phyloP scores from a whole-genome alignment of 2,329 filamentous ascomycete genomes.

The Neonectria neomacrospora region DNA sequence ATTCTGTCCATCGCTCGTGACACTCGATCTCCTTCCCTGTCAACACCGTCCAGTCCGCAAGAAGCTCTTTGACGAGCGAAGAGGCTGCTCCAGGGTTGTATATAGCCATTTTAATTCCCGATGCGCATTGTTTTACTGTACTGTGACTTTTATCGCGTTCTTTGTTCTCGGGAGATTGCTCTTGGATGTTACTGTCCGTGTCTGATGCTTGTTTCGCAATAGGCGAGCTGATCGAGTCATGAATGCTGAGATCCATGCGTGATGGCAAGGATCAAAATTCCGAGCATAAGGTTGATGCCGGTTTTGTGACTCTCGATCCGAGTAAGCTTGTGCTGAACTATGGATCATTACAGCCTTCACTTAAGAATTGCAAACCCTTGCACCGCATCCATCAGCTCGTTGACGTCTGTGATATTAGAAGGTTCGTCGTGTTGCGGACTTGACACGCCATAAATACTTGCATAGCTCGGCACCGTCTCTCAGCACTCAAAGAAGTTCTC shows the following conservation, averaged over 20 bases:
- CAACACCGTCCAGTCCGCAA: constrained; percentile 8
- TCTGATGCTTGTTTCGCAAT: neutral
- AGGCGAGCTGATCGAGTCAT: neutral
- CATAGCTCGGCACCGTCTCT: constrained; percentile 11
- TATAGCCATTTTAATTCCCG: neutral
- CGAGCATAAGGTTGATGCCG: constrained; percentile 6
- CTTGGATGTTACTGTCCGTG: neutral
- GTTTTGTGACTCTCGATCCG: constrained; percentile 11
- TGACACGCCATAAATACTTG: constrained; percentile 9
- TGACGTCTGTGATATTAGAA: constrained; percentile 1
- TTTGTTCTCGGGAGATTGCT: neutral
- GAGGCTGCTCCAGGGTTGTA: constrained; percentile 2
- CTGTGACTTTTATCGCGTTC: neutral
- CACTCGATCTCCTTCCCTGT: constrained; percentile 5
- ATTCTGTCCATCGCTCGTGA: neutral
- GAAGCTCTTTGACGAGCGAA: constrained; percentile 2
- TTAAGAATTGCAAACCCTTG: neutral
- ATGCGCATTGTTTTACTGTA: neutral
- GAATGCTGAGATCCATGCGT: neutral
- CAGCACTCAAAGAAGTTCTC: constrained; percentile 15
- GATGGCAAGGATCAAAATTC: constrained; percentile 7
- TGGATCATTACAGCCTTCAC: constrained; percentile 4
- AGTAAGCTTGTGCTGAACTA: constrained; percentile 6
- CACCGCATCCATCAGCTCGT: neutral
- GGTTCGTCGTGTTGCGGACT: constrained; percentile 7